A percentile compares a stretch with the other conserved stretches of the same genome.
Evolutionary conservation across 768 basidiomycete genomes (phyloP).

Genomic region (Boletus reticuloceps): DNA sequence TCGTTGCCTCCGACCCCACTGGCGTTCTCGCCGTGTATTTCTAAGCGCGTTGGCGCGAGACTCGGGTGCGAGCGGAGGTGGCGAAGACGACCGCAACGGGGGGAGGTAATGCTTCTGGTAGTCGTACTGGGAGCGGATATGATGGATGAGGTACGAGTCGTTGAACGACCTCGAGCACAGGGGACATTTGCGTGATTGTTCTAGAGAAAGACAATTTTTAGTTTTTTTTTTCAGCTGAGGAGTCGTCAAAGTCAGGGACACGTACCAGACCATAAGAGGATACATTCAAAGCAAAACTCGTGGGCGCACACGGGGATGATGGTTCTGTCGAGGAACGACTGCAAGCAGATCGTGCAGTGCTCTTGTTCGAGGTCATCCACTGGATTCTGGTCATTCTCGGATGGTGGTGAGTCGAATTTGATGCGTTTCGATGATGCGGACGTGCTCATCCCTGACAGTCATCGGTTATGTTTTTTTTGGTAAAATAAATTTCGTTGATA

Average conservation of each 20-base stretch:
- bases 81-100: slow-evolving; percentile 56
- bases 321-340: slow-evolving; percentile 71
- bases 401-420: no score
- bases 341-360: slow-evolving; percentile 86
- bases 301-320: slow-evolving; percentile 85
- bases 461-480: no score
- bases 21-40: slow-evolving; percentile 39
- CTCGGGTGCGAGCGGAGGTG: slow-evolving; percentile 32
- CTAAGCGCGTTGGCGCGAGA: slow-evolving; percentile 29
- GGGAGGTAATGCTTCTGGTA: slow-evolving; percentile 78
- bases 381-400: no score
- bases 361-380: slow-evolving; percentile 16
- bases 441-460: no score
- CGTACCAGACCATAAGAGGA: slow-evolving; percentile 81
- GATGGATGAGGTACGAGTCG: slow-evolving; percentile 72
- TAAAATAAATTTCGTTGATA: no score
- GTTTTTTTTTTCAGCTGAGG: no score
- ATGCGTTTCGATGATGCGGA: no score
- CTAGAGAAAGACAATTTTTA: slow-evolving; percentile 34
- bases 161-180: slow-evolving; percentile 68
- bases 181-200: slow-evolving; percentile 77
- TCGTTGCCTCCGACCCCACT: slow-evolving; percentile 55
- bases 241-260: slow-evolving; percentile 3
- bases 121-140: slow-evolving; percentile 73
- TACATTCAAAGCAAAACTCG: slow-evolving; percentile 92